Evolutionary conservation across 495 filamentous ascomycete species (phyloP).

Genomic region (Penicillium lividum): DNA sequence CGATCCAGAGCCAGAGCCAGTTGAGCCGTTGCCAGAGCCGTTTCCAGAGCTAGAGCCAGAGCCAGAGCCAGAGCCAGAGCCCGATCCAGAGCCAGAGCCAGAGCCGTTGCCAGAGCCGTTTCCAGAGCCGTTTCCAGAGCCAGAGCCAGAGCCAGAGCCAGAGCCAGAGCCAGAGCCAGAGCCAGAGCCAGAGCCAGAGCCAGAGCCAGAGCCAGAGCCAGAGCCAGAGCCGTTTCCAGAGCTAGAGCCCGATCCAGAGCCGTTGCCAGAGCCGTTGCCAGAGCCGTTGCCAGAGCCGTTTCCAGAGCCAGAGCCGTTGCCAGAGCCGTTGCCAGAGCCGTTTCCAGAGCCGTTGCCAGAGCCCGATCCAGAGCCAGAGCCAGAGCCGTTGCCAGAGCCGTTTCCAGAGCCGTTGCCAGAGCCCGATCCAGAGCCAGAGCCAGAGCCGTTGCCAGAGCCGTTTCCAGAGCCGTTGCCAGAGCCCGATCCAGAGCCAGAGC

Average conservation of each 20-base stretch:
- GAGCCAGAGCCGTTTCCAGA: too few relatives aligned
- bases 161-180: not conserved
- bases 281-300: not conserved
- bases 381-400: not conserved
- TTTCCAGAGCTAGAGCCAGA: not conserved
- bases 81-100: not conserved
- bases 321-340: not conserved
- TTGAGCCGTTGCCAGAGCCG: not conserved
- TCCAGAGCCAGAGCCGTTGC: not conserved
- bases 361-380: not conserved
- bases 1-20: not conserved
- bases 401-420: not conserved
- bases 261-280: not conserved
- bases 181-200: not conserved
- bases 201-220: slow-evolving; percentile 8
- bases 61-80: not conserved
- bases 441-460: too few relatives aligned
- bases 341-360: not conserved
- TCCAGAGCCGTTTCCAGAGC: not conserved
- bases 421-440: not conserved
- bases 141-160: not conserved
- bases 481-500: not conserved
- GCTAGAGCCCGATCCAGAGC: not conserved
- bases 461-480: not conserved
- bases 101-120: not conserved